phyloP scores from a whole-genome alignment of 257 asterid species.

The Lycium barbarum region DNA sequence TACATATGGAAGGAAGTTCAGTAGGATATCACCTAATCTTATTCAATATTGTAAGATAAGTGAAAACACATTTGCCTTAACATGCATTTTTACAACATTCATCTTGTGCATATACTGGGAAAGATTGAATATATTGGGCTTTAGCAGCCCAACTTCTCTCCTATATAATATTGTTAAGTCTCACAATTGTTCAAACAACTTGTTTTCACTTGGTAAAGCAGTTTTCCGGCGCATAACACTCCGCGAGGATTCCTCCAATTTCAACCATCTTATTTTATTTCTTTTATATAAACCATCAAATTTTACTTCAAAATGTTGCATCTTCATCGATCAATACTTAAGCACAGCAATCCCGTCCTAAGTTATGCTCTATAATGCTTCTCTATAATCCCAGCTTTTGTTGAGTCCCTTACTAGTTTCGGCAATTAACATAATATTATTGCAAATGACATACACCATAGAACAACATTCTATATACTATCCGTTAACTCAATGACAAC shows the following conservation, averaged over 20 bases:
- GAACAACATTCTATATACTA: background rate
- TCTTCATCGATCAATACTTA: background rate
- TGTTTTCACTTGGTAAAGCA: background rate
- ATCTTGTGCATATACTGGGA: background rate
- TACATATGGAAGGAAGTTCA: background rate
- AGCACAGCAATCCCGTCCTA: background rate
- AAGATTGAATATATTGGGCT: background rate
- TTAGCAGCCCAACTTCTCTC: background rate
- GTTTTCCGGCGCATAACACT: background rate
- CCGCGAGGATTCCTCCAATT: background rate
- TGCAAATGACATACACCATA: slow-evolving; percentile 7
- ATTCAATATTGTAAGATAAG: background rate
- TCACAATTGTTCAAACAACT: background rate
- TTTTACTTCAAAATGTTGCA: background rate
- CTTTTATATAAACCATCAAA: background rate
- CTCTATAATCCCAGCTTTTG: background rate
- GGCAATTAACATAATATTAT: background rate
- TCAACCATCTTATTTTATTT: background rate
- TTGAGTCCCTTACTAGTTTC: background rate
- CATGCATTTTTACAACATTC: background rate
- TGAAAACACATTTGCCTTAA: background rate
- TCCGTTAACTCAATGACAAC: background rate
- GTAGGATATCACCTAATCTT: background rate
- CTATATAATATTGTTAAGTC: background rate
- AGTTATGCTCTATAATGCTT: background rate